Percentiles rank a stretch among this genome's conserved stretches.
Conservation (phyloP, 1,284 basidiomycete species). For the Pascua sp. region DNA sequence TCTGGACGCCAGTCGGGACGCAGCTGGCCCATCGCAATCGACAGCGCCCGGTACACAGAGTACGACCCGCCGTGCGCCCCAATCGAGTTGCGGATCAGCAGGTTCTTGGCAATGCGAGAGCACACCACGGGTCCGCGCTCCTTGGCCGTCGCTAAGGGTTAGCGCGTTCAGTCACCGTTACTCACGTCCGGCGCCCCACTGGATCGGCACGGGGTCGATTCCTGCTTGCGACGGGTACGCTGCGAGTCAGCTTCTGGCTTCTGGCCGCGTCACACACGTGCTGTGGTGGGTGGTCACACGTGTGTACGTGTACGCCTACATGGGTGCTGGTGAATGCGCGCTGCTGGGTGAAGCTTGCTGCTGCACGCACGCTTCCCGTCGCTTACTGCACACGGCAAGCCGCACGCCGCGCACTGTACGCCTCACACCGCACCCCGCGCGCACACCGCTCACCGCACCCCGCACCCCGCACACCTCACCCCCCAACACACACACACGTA, state of each 20-base stretch:
- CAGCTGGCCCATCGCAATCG: conserved; percentile 85
- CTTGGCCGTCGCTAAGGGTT: conserved; percentile 25
- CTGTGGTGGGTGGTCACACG: no score
- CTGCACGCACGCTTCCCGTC: no score
- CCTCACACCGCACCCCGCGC: no score
- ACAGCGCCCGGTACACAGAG: conserved; percentile 88
- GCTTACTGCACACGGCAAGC: no score
- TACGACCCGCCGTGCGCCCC: conserved; percentile 93
- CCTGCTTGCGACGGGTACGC: conserved; percentile 70
- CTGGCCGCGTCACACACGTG: background rate
- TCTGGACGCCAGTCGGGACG: conserved; percentile 81
- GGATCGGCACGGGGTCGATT: conserved; percentile 70
- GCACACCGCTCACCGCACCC: no score
- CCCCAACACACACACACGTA: conserved; percentile 10
- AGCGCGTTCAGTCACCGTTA: background rate
- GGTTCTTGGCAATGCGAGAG: conserved; percentile 74
- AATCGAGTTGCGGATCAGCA: conserved; percentile 88
- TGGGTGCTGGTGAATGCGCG: no score
- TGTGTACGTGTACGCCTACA: no score
- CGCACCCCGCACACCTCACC: no score
- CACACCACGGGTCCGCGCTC: conserved; percentile 82
- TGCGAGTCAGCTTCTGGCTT: conserved; percentile 35
- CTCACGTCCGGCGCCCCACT: conserved; percentile 74
- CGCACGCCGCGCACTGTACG: no score
- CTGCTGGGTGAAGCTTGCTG: no score